Percentiles rank a stretch among this genome's conserved stretches.
Evolutionary conservation across 2,329 filamentous ascomycete species (phyloP).

Genomic region (Trichoderma polysporum): DNA sequence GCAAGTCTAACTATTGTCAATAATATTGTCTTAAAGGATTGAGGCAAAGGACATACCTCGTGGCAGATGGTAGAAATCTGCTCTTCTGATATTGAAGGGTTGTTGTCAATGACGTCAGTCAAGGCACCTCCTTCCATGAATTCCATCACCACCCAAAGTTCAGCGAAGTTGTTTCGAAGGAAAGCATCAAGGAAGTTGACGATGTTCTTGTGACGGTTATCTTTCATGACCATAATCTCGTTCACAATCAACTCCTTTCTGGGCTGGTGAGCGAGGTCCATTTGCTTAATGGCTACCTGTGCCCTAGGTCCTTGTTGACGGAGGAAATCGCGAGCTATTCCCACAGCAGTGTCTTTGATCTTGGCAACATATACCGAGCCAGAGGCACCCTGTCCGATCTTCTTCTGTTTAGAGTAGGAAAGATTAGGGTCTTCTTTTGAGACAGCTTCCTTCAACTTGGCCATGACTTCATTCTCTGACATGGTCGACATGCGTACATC

Average conservation of each 20-base stretch:
- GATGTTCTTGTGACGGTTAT: slow-evolving; percentile 96
- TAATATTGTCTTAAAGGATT: background rate
- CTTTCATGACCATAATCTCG: slow-evolving; percentile 99
- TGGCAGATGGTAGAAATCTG: slow-evolving; percentile 97
- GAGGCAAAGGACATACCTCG: slow-evolving; percentile 63
- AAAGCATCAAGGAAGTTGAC: slow-evolving; percentile 99
- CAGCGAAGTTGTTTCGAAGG: slow-evolving; percentile 87
- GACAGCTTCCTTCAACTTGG: slow-evolving; percentile 88
- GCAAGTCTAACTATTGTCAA: slow-evolving; percentile 67
- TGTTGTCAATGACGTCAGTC: slow-evolving; percentile 99
- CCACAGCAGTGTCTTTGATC: slow-evolving; percentile 84
- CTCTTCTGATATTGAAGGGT: slow-evolving; percentile 87
- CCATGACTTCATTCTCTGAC: slow-evolving; percentile 97
- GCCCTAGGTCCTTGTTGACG: slow-evolving; percentile 76
- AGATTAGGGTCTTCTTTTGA: slow-evolving; percentile 93
- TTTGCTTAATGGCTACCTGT: slow-evolving; percentile 98
- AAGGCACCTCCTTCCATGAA: slow-evolving; percentile 98
- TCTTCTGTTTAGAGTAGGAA: slow-evolving; percentile 99
- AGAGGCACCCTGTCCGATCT: slow-evolving; percentile 97
- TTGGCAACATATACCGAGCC: slow-evolving; percentile 98
- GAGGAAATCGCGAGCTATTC: slow-evolving; percentile 77
- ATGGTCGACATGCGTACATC: slow-evolving; percentile 98
- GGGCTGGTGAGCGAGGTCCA: slow-evolving; percentile 96
- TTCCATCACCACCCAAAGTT: slow-evolving; percentile 99
- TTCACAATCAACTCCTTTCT: slow-evolving; percentile 98